Evolutionary conservation across 2,329 filamentous ascomycete species (phyloP), one percentile per base, ranked within the genome.

Genomic region (Penicillium sp.): DNA sequence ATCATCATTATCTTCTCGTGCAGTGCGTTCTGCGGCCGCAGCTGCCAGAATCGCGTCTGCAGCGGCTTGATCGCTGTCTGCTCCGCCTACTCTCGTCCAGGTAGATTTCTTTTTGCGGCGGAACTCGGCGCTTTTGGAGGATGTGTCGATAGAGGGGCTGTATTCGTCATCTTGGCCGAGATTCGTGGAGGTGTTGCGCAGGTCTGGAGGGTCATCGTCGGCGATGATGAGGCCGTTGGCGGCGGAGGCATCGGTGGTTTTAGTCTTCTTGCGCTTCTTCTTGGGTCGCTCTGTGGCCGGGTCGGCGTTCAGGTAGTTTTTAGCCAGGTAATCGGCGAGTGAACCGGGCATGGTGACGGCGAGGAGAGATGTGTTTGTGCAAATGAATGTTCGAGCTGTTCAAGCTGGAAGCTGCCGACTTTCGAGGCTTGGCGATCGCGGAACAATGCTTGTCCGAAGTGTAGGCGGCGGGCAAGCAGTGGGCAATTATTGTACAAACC

Each of bases 241-340:
- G 15, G 79, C 73, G 44, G 77, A 74, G 15, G 79, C 73, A 18
- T 68, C 76, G 48, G 75, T 71, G 50, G 76, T 69, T 52, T 79
- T 76, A 43, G 76, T 78, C 56, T 75, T 77, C 78, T 81, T 83
- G 64, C 80, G 76, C 69, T 73, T 85, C 75, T 74, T 86, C 75
- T 75, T 85, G 66, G 72, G 74, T 66, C 73, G 76, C 76, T 73
- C 67, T 5, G 72, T 60, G 2, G 63, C 53, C 1, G 68, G 72
- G 60, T 88, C 84, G 33, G 86, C 85, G 1, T 82, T 89, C 43
- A 99, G 86, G 71, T 99, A 99, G 72, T 91, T 94, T 57, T 90
- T 88, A 30, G 93, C 92, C 29, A 99, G 84, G 68, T 97, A 99
- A 67, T 86, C 85, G 52, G 91, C 87, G 59, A 97, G 82, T 49